Conservation (phyloP, 176 grass and related monocot genomes). For the Oryza punctata region DNA sequence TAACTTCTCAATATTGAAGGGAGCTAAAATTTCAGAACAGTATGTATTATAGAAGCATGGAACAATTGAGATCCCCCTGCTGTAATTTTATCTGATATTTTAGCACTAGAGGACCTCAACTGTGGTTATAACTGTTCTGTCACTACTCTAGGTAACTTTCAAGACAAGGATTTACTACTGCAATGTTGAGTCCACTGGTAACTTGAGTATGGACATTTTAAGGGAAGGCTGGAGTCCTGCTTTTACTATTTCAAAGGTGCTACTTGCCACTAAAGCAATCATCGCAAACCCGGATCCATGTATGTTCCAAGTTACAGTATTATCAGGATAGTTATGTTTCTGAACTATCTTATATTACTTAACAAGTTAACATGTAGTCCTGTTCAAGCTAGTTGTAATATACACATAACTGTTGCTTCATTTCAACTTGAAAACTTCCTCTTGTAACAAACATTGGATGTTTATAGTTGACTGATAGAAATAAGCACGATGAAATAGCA, state of each 20-base stretch:
- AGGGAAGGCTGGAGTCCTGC: slow-evolving; percentile 82
- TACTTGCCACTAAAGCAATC: slow-evolving; percentile 73
- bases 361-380: background rate
- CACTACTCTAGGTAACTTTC: slow-evolving; percentile 68
- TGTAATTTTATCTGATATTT: slow-evolving; percentile 4
- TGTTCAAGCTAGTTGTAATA: slow-evolving; percentile 13
- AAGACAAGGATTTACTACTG: slow-evolving; percentile 94
- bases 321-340: slow-evolving; percentile 13
- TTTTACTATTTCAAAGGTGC: slow-evolving; percentile 87
- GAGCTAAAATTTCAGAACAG: background rate
- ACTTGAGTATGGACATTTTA: slow-evolving; percentile 72
- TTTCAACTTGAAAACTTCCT: slow-evolving; percentile 29
- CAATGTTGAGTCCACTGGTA: slow-evolving; percentile 63
- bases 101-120: background rate
- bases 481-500: slow-evolving; percentile 79
- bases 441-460: slow-evolving; percentile 55
- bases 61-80: background rate
- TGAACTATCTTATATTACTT: slow-evolving; percentile 22
- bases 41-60: background rate
- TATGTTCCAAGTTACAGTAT: slow-evolving; percentile 43
- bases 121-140: slow-evolving; percentile 5
- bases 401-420: background rate
- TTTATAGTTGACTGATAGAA: slow-evolving; percentile 69
- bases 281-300: slow-evolving; percentile 84
- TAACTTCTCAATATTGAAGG: slow-evolving; percentile 2